A percentile compares a stretch with the other conserved stretches of the same genome.
Evolutionary conservation across 1,139 yeast genomes (phyloP).

Genomic region (Hyphopichia wangnamkhiaoensis): DNA sequence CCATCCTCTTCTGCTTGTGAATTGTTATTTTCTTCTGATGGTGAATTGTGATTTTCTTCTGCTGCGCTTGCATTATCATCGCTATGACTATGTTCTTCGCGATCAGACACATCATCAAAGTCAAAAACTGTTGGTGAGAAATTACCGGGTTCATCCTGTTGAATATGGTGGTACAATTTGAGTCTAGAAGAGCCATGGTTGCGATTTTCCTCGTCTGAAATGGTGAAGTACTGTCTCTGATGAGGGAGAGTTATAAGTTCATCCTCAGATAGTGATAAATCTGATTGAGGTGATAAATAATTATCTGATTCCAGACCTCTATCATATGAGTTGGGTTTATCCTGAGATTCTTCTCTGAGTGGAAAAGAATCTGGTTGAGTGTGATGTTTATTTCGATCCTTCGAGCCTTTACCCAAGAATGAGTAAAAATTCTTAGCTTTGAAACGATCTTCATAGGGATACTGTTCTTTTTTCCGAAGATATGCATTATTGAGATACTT

Average conservation of each 20-base stretch:
- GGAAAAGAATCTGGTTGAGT: constrained; percentile 8
- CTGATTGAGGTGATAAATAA: constrained; percentile 1
- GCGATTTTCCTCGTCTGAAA: neutral
- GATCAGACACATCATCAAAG: neutral
- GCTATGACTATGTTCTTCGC: neutral
- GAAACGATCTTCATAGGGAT: constrained; percentile 44
- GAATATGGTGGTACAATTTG: neutral
- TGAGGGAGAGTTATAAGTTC: constrained; percentile 2
- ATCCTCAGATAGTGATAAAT: neutral
- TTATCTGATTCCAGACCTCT: constrained; percentile 2
- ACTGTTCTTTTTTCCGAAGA: constrained; percentile 27
- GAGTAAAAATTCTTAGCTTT: constrained; percentile 40
- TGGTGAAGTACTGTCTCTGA: neutral
- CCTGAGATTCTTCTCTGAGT: constrained; percentile 2
- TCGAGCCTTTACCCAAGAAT: constrained; percentile 29
- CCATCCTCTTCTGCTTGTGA: constrained; percentile 16
- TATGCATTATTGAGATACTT: constrained; percentile 39
- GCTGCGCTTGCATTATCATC: neutral
- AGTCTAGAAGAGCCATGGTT: neutral
- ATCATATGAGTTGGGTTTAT: neutral
- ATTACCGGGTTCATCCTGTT: neutral
- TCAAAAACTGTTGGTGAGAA: neutral
- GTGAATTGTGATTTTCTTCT: too few species aligned
- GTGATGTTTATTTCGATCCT: constrained; percentile 6
- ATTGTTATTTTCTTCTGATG: constrained; percentile 3